Evolutionary conservation across 768 basidiomycete genomes (phyloP).

Genomic region (Pholiota molesta): DNA sequence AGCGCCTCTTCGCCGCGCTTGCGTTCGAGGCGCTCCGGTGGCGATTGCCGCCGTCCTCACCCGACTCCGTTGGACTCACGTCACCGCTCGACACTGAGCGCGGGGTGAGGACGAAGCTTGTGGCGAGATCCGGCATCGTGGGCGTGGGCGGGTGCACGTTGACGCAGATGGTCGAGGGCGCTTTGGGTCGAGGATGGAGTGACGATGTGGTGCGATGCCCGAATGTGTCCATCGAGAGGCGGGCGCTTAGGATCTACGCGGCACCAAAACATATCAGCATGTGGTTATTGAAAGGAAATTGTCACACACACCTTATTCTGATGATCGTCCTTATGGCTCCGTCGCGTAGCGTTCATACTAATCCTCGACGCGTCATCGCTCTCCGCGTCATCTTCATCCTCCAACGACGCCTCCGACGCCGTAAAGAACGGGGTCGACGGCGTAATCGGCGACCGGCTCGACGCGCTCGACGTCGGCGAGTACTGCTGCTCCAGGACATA

Average conservation of each 20-base stretch:
- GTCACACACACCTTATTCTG: neutral
- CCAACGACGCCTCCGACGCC: slow-evolving; percentile 10
- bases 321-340: neutral
- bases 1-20: neutral
- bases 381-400: slow-evolving; percentile 3
- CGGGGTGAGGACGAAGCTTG: neutral
- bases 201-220: neutral
- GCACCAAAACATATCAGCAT: no score
- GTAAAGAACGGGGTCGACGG: slow-evolving; percentile 18
- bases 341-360: neutral
- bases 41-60: neutral
- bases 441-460: slow-evolving; percentile 15
- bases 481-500: slow-evolving; percentile 1
- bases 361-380: slow-evolving; percentile 2
- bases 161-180: neutral
- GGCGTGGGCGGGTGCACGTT: slow-evolving; percentile 6
- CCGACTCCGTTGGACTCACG: no score
- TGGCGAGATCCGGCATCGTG: neutral
- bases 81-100: no score
- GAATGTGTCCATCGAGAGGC: neutral
- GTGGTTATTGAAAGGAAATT: neutral
- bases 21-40: neutral
- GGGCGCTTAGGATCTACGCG: neutral
- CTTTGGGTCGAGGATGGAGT: neutral
- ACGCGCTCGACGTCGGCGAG: slow-evolving; percentile 8